Conservation (phyloP, 2,329 filamentous ascomycete species). For the Onygenales sp. region DNA sequence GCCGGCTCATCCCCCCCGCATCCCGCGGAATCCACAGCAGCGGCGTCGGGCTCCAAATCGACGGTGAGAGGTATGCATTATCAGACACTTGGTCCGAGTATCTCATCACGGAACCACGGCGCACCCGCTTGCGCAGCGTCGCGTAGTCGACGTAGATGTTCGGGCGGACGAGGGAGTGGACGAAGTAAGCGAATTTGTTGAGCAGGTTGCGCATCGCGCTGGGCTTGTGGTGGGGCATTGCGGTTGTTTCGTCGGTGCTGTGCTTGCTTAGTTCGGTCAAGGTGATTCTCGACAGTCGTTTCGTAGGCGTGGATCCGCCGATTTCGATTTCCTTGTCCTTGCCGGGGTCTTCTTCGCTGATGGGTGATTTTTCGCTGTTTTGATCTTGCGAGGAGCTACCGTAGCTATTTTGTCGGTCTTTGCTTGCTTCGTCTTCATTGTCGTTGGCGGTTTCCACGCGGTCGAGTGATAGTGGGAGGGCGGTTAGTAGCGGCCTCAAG, state of each 20-base stretch:
- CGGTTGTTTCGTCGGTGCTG: background rate
- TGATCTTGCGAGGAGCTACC: background rate
- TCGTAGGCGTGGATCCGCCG: background rate
- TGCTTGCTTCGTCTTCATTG: conserved; percentile 18
- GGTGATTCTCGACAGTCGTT: background rate
- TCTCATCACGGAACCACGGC: conserved; percentile 45
- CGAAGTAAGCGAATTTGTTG: conserved; percentile 13
- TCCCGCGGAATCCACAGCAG: conserved; percentile 77
- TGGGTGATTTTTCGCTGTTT: background rate
- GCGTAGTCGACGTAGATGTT: conserved; percentile 67
- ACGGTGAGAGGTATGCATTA: conserved; percentile 65
- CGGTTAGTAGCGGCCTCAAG: conserved; percentile 43
- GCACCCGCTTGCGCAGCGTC: conserved; percentile 60
- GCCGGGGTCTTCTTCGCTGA: background rate
- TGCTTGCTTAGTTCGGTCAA: background rate
- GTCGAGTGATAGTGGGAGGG: conserved; percentile 61
- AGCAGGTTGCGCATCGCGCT: conserved; percentile 5
- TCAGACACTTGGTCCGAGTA: conserved; percentile 55
- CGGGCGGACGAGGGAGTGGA: conserved; percentile 56
- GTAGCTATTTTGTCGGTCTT: background rate
- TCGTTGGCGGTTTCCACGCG: conserved; percentile 35
- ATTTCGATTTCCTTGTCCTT: background rate
- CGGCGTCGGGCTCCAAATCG: conserved; percentile 52
- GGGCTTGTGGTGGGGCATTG: background rate
- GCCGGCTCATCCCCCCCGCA: conserved; percentile 59